These are phyloP conservation scores for Thelonectria blattea DNA, from an alignment of 2,329 filamentous ascomycete genomes.

Conservation along the genomic window DNA sequence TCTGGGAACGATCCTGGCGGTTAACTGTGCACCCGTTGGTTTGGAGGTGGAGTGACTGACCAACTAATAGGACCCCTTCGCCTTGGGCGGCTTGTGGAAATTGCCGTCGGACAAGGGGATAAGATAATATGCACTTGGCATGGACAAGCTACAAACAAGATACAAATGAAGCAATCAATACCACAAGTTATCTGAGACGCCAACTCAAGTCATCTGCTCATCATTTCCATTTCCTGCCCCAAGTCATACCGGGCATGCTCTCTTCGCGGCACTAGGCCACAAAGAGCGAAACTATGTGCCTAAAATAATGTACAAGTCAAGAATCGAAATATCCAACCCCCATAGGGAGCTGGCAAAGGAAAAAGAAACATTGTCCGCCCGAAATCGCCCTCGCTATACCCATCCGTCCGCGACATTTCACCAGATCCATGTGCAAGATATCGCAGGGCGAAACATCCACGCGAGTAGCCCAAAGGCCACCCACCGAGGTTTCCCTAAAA, in stretches of 20 bases:
- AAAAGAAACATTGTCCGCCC: slow-evolving; percentile 2
- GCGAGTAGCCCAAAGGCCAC: neutral
- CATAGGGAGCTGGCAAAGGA: neutral
- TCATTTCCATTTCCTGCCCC: slow-evolving; percentile 23
- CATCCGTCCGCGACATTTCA: slow-evolving; percentile 9
- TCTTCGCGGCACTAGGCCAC: slow-evolving; percentile 21
- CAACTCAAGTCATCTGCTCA: neutral
- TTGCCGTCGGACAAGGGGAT: no score
- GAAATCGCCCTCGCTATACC: slow-evolving; percentile 7
- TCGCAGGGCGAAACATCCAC: neutral
- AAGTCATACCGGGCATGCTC: slow-evolving; percentile 27
- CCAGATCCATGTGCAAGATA: slow-evolving; percentile 14
- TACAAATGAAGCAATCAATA: no score
- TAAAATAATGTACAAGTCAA: slow-evolving; percentile 39
- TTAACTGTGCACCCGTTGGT: no score
- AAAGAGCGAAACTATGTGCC: slow-evolving; percentile 34
- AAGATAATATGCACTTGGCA: no score
- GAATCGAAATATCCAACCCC: slow-evolving; percentile 38
- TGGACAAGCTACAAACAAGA: no score
- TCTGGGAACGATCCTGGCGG: no score
- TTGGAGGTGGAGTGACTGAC: no score
- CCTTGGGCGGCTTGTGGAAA: no score
- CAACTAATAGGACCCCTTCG: no score
- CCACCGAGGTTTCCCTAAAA: neutral
- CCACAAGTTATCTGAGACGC: no score